Percentiles rank a stretch among this genome's conserved stretches.
These are phyloP conservation scores for Gnetum montanum DNA, from an alignment of 75 land plant species.

Conservation along the genomic window DNA sequence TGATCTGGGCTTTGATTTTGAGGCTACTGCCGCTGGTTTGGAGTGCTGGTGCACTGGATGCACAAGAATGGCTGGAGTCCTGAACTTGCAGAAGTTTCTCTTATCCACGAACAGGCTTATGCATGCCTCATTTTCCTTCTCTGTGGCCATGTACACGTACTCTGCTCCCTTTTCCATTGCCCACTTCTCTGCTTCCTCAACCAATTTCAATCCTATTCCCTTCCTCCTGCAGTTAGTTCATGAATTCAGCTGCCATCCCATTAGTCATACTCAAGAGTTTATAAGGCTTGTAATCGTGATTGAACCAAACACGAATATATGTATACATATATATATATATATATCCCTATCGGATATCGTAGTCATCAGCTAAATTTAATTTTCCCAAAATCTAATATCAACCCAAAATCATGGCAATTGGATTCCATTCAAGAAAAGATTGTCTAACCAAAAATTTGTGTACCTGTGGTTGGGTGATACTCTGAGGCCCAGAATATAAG, in stretches of 20 bases:
- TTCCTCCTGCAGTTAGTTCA: slow-evolving; percentile 35
- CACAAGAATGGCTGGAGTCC: slow-evolving; percentile 76
- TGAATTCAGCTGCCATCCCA: not conserved
- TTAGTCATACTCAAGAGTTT: not conserved
- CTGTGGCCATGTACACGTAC: slow-evolving; percentile 89
- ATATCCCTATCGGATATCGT: not conserved
- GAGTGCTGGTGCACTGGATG: slow-evolving; percentile 72
- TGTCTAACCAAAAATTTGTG: not conserved
- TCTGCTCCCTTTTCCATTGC: slow-evolving; percentile 53
- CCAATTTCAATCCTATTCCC: slow-evolving; percentile 73
- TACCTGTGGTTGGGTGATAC: slow-evolving; percentile 71
- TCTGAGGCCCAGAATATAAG: slow-evolving; percentile 71
- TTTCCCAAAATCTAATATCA: no score
- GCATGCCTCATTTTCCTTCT: slow-evolving; percentile 71
- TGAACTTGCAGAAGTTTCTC: slow-evolving; percentile 57
- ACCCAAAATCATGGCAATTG: not conserved
- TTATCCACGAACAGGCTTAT: slow-evolving; percentile 61
- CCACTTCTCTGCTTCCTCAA: slow-evolving; percentile 59
- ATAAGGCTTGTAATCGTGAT: not conserved
- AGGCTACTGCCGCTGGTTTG: slow-evolving; percentile 13
- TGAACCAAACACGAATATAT: not conserved
- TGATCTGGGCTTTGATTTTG: not conserved
- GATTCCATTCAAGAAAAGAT: not conserved
- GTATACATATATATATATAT: not conserved
- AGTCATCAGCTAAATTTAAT: no score